These are phyloP conservation scores for Adansonia digitata DNA, from an alignment of 345 rosid species.

Conservation along the genomic window DNA sequence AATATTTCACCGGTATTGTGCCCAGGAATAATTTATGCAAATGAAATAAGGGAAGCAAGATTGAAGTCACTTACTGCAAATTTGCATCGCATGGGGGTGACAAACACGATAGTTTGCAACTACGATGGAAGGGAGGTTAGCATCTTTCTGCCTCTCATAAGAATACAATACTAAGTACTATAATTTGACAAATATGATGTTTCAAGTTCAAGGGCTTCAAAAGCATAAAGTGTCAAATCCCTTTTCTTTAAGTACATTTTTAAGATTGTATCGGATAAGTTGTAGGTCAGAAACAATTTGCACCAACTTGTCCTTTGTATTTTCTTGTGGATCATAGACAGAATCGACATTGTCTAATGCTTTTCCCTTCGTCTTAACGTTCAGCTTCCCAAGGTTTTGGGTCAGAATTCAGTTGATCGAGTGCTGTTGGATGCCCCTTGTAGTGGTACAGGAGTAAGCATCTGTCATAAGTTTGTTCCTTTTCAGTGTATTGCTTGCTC, in stretches of 20 bases:
- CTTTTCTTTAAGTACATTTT: background rate
- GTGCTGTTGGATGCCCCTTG: slow-evolving; percentile 95
- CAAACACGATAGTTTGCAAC: slow-evolving; percentile 84
- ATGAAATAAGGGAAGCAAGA: slow-evolving; percentile 81
- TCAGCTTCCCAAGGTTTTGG: slow-evolving; percentile 79
- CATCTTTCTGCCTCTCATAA: slow-evolving; percentile 9
- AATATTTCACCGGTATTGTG: slow-evolving; percentile 17
- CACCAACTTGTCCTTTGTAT: background rate
- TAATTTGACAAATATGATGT: background rate
- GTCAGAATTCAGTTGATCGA: slow-evolving; percentile 71
- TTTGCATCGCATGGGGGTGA: slow-evolving; percentile 93
- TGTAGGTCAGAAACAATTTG: background rate
- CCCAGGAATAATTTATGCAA: slow-evolving; percentile 79
- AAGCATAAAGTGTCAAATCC: background rate
- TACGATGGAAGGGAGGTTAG: slow-evolving; percentile 96
- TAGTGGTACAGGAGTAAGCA: slow-evolving; percentile 94
- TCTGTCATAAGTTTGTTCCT: background rate
- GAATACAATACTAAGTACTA: background rate
- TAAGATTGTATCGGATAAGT: background rate
- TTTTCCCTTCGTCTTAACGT: background rate
- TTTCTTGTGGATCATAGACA: background rate
- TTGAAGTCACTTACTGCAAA: slow-evolving; percentile 87
- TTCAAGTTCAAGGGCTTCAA: background rate
- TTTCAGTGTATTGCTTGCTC: background rate
- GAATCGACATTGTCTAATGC: background rate